Evolutionary conservation across 345 rosid species (phyloP), one percentile per base, ranked within the genome.

Genomic region (Citrus reticulata): DNA sequence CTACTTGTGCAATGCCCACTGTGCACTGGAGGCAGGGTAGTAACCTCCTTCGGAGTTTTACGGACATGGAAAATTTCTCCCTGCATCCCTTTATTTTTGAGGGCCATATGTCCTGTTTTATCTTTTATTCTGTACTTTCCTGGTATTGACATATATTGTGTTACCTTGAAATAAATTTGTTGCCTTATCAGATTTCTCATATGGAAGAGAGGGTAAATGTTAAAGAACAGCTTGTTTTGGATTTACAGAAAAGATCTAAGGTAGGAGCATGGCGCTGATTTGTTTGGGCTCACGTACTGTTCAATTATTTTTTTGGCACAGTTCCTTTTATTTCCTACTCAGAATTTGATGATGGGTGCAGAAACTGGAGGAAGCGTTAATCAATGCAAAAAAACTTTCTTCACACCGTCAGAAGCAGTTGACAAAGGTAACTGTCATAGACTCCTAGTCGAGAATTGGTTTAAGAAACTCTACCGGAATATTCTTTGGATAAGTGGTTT

Each of bases 351-450:
- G 71, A 49, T 86, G 74, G 78, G 35, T 81, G 80, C 89, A 95
- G 99, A 89, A 78, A 81, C 74, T 93, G 81, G 98, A 92, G 82
- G 96, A 91, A 80, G 83, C 88, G 11, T 79, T 95, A 87, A 80
- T 88, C 30, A 68, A 80, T 68, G 93, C 89, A 70, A 93, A 91
- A 86, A 93, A 88, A 81, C 81, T 82, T 37, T 87, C 91, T 69
- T 89, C 95, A 40, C 89, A 85, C n/a, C 93, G 87, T 24, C 80
- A 81, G 65, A 83, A 78, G 81, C 91, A 91, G 68, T 82, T 92
- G 86, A 80, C 91, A 49, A 90, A 91, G 91, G 98, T 95, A 85
- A 72, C 63, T 19, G n/a, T 75, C 11, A 51, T 29, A 74, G 17
- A 3, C 51, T 46, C 17, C 58, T 19, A 5, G 32, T 72, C 34